Conservation (phyloP, 257 asterid species). For the Solanum infundibuliforme region DNA sequence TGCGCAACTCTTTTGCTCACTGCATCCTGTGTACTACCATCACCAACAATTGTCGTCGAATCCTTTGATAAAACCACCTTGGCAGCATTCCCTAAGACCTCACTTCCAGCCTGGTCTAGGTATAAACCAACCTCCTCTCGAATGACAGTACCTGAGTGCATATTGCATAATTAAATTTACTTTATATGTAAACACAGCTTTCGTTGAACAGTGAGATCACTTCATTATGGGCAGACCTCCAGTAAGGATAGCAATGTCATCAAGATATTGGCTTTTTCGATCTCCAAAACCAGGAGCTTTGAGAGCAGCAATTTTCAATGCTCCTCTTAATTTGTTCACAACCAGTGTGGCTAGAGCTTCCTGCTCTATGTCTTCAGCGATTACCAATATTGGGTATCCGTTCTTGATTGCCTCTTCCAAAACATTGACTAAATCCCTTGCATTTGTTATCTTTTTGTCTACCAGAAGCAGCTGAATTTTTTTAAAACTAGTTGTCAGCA, state of each 20-base stretch:
- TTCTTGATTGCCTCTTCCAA: conserved; percentile 93
- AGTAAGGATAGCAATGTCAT: conserved; percentile 82
- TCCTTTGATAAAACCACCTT: conserved; percentile 91
- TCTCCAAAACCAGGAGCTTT: conserved; percentile 99
- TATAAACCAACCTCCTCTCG: conserved; percentile 87
- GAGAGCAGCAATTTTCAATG: conserved; percentile 87
- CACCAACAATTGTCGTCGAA: conserved; percentile 84
- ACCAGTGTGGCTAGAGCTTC: conserved; percentile 96
- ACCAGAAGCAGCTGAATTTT: conserved; percentile 58
- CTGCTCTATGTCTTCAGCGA: conserved; percentile 97
- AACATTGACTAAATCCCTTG: conserved; percentile 70
- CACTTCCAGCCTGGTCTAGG: conserved; percentile 82
- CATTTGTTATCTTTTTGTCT: conserved; percentile 91
- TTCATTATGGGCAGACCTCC: conserved; percentile 48
- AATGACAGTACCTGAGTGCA: conserved; percentile 64
- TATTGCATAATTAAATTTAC: not conserved
- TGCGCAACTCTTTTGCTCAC: conserved; percentile 73
- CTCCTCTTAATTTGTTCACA: conserved; percentile 89
- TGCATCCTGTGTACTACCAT: conserved; percentile 92
- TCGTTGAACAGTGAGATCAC: not conserved
- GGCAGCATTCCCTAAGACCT: conserved; percentile 85
- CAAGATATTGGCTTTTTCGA: conserved; percentile 91
- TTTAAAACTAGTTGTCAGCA: not conserved
- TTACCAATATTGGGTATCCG: conserved; percentile 60
- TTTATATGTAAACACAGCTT: not conserved